Base-by-base conservation (phyloP, 2,329 filamentous ascomycete genomes). In the Colletotrichum tropicicola region DNA sequence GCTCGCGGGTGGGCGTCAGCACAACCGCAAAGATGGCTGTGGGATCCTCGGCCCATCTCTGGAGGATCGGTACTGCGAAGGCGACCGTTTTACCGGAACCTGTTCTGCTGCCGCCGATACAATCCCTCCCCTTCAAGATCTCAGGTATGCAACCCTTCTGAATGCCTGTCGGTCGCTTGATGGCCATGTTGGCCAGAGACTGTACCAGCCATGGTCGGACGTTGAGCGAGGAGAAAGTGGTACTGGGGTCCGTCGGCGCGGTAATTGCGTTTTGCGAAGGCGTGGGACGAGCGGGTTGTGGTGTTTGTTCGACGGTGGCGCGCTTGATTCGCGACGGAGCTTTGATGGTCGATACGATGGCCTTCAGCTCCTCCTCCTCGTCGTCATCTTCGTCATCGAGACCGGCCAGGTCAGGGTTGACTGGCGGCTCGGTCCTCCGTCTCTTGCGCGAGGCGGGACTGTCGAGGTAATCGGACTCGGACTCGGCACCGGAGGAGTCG, bases 21-120 rank as follows among this genome's bases (percentile, higher is more conserved):
- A 99, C 88, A 6, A 99, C 82, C 2, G 89, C 95, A 77, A 93
- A 99, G 71, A 98, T 95, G 44, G 93, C 96, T 64, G 91, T 91
- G 1, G 96, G 96, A 80, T 99, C 94, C 73, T 94, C 87, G 2
- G 95, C 89, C 94, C 94, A 98, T 77, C 91, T 91, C 76, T 98
- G 95, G 68, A 99, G 82, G 65, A 99, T 97, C 0, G 96, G 96
- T 9, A 94, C 93, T 1, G 95, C 92, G 78, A 99, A 99, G 1
- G 96, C 94, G 44, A 98, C 90, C 4, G 96, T 99, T 82, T 99
- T 99, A 79, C 96, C 96, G 12, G 95, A 98, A 83, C 96, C 96
- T 0, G 96, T 99, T 68, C 94, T 87, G 74, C 93, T 97, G 37
- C 94, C 94, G 74, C 96, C 96, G 71, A 99, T 98, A 75, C 94